Base-by-base conservation (phyloP, 2,329 filamentous ascomycete species). In the Arthrobotrys entomopaga region DNA sequence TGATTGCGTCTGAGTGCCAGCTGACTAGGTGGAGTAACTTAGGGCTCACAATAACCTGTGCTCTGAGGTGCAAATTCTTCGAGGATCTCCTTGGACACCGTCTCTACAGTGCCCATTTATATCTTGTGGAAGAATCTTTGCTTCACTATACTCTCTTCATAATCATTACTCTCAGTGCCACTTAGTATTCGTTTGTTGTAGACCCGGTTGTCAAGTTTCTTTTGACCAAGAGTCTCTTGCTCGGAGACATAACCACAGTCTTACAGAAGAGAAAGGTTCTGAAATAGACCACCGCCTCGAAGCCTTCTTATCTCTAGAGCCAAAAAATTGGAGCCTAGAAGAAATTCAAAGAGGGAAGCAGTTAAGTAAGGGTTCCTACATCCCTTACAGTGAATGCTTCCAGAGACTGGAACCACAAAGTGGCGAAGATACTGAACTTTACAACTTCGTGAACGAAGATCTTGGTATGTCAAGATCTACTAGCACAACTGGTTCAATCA, bases 81-180 rank as follows among this genome's bases (percentile, higher is more conserved):
- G 52, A 34, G 53, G 57, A n/a, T 26, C 53, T 16, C 16, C 8
- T 53, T 34, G 40, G 42, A 50, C 61, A 22, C 61, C 61, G 13
- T 58, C 53, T 8, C 19, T 67, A 10, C 64, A 67, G 43, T 67
- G 64, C 10, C 64, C 64, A 15, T 67, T 67, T 20, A 22, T 67
- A 26, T 59, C 64, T 20, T 67, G 64, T 26, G 34, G 53, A 34
- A 59, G 54, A 53, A 48, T 67, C 11, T 67, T 67, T 60, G 26
- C 50, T 48, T 52, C 64, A 43, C n/a, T 58, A 13, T 19, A 24
- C n/a, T 67, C 64, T 46, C 64, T 67, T 53, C 48, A 50, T 16
- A 53, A 67, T 15, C 64, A 67, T 19, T 67, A 67, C n/a, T 67
- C 64, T 19, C 64, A 67, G 54, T 40, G 48, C 16, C 64, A 67